Conservation (phyloP, 2,329 filamentous ascomycete genomes). For the Pseudogymnoascus sp. region DNA sequence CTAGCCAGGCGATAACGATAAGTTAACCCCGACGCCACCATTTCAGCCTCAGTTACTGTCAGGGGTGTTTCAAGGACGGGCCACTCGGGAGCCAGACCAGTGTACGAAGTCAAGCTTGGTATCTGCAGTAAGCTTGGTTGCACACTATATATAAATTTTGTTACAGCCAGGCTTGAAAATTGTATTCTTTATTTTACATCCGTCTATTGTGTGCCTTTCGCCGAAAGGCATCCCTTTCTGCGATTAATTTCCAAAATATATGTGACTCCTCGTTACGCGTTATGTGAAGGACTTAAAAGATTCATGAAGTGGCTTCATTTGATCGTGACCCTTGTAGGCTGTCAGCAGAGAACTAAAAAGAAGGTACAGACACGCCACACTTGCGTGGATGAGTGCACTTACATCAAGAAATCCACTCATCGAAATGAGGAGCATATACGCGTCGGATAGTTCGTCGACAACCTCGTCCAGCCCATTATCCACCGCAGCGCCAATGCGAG, state of each 20-base stretch:
- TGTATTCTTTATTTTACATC: constrained; percentile 5
- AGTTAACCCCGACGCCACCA: neutral
- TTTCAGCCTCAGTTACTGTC: neutral
- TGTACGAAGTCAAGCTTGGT: neutral
- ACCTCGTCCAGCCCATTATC: constrained; percentile 48
- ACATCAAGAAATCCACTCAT: constrained; percentile 84
- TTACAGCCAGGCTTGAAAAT: neutral
- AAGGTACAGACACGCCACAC: neutral
- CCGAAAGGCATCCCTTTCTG: neutral
- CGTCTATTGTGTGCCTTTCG: neutral
- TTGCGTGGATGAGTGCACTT: constrained; percentile 31
- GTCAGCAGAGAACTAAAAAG: neutral
- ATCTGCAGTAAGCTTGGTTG: neutral
- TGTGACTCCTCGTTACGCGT: neutral
- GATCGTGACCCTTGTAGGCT: neutral
- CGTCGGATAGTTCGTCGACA: constrained; percentile 72
- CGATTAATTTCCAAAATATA: neutral
- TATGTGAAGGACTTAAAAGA: constrained; percentile 7
- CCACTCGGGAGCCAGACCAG: neutral
- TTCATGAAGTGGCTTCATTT: constrained; percentile 6
- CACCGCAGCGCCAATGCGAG: constrained; percentile 58
- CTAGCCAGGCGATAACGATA: constrained; percentile 8
- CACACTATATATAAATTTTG: neutral
- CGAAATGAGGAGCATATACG: constrained; percentile 74
- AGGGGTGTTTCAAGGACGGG: neutral